Base-by-base conservation (phyloP, 352 stramenopile genomes). In the Pythium pyrilobum region DNA sequence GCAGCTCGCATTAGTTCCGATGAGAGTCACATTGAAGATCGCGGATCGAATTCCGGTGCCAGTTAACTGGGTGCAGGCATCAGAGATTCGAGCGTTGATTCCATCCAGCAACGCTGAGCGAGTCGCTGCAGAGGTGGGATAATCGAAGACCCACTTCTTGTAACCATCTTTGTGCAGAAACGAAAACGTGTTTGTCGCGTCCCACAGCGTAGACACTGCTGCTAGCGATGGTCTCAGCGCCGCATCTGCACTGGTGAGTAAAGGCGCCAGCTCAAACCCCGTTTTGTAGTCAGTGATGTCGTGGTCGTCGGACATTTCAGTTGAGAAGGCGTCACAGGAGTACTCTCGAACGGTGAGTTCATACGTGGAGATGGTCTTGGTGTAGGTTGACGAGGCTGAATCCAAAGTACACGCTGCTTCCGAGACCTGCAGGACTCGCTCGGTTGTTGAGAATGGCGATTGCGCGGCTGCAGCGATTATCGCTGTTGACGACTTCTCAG, bases 81-180 rank as follows among this genome's bases (percentile, higher is more conserved):
- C n/a, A 12, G 36, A 13, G 20, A 87, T 54, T 20, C 56, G 59
- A 4, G 52, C 51, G 34, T 87, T 91, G 24, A 87, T 63, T 0
- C 62, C 39, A 21, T 23, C 45, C 4, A 67, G 40, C 12, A 81
- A 18, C 11, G 48, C 34, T 12, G 29, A 31, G 1, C 24, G 23
- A 25, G 42, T 40, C n/a, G 34, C 41, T 0, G 60, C 49, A 24
- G 44, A 52, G n/a, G 62, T 28, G 1, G 31, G 20, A 23, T 47
- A 52, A 18, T 58, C 66, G 20, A 57, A 46, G 33, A 81, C 60
- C 80, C 80, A 90, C 12, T 51, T 49, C 27, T 72, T 52, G 53
- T 85, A 89, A 3, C 81, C 77, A 36, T 55, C 48, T 16, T 28
- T 10, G 20, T 69, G 59, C 1, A 79, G 44, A 50, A 91, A 88